A percentile compares a stretch with the other conserved stretches of the same genome.
Evolutionary conservation across 1,139 yeast genomes (phyloP).

Genomic region (Taiozyma sp.): DNA sequence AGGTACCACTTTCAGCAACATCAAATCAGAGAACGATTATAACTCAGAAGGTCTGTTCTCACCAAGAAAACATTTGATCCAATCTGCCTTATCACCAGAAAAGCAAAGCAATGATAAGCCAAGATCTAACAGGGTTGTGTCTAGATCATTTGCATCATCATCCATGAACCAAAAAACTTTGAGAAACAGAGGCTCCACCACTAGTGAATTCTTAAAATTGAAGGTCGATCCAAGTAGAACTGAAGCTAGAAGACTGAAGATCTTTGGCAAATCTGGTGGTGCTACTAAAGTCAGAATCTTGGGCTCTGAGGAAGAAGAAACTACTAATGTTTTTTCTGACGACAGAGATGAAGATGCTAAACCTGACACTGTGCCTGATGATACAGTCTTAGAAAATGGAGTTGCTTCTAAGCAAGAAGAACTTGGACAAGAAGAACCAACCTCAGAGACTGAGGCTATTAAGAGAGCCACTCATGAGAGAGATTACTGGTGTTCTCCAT

Average conservation of each 20-base stretch:
- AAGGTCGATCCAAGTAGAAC: conserved; percentile 35
- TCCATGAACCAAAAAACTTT: conserved; percentile 11
- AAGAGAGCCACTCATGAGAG: conserved; percentile 22
- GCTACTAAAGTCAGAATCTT: conserved; percentile 25
- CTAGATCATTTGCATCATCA: conserved; percentile 15
- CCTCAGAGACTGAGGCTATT: neutral
- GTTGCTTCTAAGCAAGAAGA: conserved; percentile 1
- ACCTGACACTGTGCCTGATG: neutral
- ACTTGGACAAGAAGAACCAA: conserved; percentile 1
- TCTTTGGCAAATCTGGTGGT: conserved; percentile 29
- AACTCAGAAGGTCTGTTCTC: conserved; percentile 33
- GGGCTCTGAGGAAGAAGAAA: conserved; percentile 16
- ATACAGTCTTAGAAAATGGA: neutral
- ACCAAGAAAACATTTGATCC: conserved; percentile 24
- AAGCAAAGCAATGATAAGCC: conserved; percentile 2
- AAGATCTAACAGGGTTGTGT: conserved; percentile 6
- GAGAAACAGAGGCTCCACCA: conserved; percentile 12
- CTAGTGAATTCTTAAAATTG: conserved; percentile 24
- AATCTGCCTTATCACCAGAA: conserved; percentile 11
- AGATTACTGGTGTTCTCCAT: conserved; percentile 78
- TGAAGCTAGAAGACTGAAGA: conserved; percentile 32
- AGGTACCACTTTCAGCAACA: conserved; percentile 27
- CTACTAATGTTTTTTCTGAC: neutral
- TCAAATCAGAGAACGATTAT: conserved; percentile 21
- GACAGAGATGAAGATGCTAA: conserved; percentile 1